Evolutionary conservation across 2,329 filamentous ascomycete genomes (phyloP), one percentile per base, ranked within the genome.

Genomic region (Chaetothyriales sp.): DNA sequence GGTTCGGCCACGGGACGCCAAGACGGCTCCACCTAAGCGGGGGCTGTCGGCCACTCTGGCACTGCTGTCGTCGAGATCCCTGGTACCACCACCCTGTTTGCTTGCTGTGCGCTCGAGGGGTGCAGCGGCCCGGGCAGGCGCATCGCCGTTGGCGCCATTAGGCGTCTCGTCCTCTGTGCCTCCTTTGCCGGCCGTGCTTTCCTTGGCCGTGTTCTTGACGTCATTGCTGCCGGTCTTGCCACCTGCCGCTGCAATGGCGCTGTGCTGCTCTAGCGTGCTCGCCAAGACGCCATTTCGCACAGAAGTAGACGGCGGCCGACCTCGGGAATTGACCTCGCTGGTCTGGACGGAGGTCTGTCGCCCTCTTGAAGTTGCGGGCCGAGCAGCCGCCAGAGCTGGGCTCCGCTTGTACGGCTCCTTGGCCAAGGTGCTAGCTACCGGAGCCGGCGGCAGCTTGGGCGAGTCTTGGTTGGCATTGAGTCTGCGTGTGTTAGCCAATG

Each of bases 311-410:
- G 82, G 79, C 13, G 48, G 48, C 33, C 37, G n/a, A 28, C 28
- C 48, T 18, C 48, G 48, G 15, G 33, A 19, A n/a, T 6, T 44
- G 18, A 46, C 2, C 5, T 40, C 33, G 13, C 50, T 40, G n/a
- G 77, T 76, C 53, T 80, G 77, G 51, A 79, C 77, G 15, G 85
- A 86, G 62, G 85, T 89, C 64, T 89, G 86, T 62, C 88, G 81
- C 40, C 81, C 80, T 59, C 87, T 80, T 5, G 84, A 81, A 4
- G 83, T 82, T 48, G 78, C 74, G 10, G 86, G 82, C 44, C 83
- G 78, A 53, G 79, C 71, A 28, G 70, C 67, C 53, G 69, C 69
- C 5, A 82, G 82, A 7, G 75, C 78, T 25, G 85, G 83, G 43
- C 83, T 86, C 50, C 72, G 56, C 71, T 74, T 59, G 65, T 72